Base-by-base conservation (phyloP, 2,329 filamentous ascomycete species). In the Xylariomycetidae sp. region DNA sequence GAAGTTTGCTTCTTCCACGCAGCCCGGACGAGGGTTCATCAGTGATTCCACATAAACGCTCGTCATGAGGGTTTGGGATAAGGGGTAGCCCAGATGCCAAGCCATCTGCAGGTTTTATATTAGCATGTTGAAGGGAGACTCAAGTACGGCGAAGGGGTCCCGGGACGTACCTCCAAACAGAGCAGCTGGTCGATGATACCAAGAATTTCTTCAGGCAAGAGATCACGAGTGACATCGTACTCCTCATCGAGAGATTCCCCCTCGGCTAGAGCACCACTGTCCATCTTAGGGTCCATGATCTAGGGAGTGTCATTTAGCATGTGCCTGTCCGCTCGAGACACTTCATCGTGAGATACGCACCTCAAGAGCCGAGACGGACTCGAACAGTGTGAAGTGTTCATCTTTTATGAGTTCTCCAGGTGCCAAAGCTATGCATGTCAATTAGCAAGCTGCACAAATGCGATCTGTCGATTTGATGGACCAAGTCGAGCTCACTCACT, bases 271-370 rank as follows among this genome's bases (percentile, higher is more conserved):
- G 83, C 88, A 17, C 92, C 92, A 54, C 88, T 96, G 61, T 98
- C 92, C 92, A 98, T 98, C 63, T 97, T 98, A 1, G 86, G 82
- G 54, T 98, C 92, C 87, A 96, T 96, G 50, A 98, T 95, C 92
- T 98, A 51, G 33, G 14, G 14, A 23, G 16, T 8, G 20, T 23
- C 20, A 23, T 8, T 23, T 23, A 8, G 8, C 20, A 23, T 23
- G 20, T 23, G n/a, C n/a, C n/a, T n/a, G n/a, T n/a, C 16, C 16
- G 25, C 15, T 20, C 16, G 25, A 7, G 16, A 9, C 18, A 4
- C 16, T 31, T 20, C 15, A 5, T 12, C 10, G 27, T 17, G 26
- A 16, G 15, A 31, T 14, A 46, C 43, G 37, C 31, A 56, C 80
- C 74, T 92, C 86, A 15, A 92, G 71, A 48, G 86, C 86, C 42